Evolutionary conservation across 371 early-diverging fungal species (phyloP).

Genomic region (Circinella umbellata): DNA sequence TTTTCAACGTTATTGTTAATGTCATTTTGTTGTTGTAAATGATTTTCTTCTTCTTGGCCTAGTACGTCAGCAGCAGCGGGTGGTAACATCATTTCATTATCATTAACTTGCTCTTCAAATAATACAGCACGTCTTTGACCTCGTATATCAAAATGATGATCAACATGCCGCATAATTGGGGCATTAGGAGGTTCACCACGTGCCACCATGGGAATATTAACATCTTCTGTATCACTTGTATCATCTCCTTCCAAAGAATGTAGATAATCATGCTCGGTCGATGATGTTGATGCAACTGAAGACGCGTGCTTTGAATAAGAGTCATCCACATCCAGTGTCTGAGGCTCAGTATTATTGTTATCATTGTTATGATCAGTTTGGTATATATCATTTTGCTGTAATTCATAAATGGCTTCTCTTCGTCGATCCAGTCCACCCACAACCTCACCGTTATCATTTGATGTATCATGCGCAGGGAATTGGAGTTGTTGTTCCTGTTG

Average conservation of each 20-base stretch:
- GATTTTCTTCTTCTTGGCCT: background rate
- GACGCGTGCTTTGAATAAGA: background rate
- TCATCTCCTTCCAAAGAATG: slow-evolving; percentile 11
- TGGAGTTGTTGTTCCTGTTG: too few relatives aligned
- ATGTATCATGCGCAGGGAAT: too few relatives aligned
- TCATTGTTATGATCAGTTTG: background rate
- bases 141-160: slow-evolving; percentile 14
- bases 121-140: slow-evolving; percentile 50
- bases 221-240: background rate
- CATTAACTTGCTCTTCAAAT: slow-evolving; percentile 12
- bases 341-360: background rate
- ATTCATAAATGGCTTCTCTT: slow-evolving; percentile 5
- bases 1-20: slow-evolving; percentile 2
- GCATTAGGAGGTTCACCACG: slow-evolving; percentile 18
- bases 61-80: background rate
- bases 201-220: background rate
- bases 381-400: background rate
- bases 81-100: slow-evolving; percentile 6
- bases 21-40: background rate
- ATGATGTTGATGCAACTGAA: background rate
- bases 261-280: background rate
- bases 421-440: background rate
- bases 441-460: too few relatives aligned
- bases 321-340: background rate
- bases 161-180: slow-evolving; percentile 8